phyloP scores from a whole-genome alignment of 2,329 filamentous ascomycete species.

The Aspergillus sp. region DNA sequence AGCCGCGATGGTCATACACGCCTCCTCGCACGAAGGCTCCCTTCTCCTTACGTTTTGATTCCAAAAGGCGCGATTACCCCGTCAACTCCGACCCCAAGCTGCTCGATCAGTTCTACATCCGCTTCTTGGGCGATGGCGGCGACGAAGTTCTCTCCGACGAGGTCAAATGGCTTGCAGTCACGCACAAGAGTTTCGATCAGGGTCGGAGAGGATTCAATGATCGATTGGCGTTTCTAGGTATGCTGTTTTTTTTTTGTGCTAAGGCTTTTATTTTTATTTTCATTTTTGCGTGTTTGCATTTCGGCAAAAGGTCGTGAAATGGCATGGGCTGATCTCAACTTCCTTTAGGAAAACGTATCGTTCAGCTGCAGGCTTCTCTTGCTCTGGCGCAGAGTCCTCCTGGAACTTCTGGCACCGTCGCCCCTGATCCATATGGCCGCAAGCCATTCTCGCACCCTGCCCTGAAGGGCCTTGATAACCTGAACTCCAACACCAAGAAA shows the following conservation, averaged over 20 bases:
- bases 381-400: constrained; percentile 55
- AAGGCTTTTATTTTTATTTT: no score
- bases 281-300: neutral
- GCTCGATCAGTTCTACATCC: constrained; percentile 75
- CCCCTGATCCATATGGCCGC: constrained; percentile 56
- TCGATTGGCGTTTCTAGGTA: constrained; percentile 84
- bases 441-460: constrained; percentile 69
- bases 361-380: constrained; percentile 65
- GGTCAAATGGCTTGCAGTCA: constrained; percentile 93
- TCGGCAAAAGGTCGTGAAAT: neutral
- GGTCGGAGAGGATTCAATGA: constrained; percentile 94
- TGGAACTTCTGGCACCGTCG: constrained; percentile 24
- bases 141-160: constrained; percentile 79
- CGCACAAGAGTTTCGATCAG: constrained; percentile 98
- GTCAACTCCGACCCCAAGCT: constrained; percentile 72
- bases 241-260: constrained; percentile 15
- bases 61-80: constrained; percentile 50
- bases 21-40: constrained; percentile 69
- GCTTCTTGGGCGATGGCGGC: constrained; percentile 71
- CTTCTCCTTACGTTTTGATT: constrained; percentile 46
- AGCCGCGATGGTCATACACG: constrained; percentile 70
- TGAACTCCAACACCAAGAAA: constrained; percentile 61
- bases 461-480: constrained; percentile 70
- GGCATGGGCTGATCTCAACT: neutral
- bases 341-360: constrained; percentile 59